Base-by-base conservation (phyloP, 768 basidiomycete species). In the Boletus coccyginus region DNA sequence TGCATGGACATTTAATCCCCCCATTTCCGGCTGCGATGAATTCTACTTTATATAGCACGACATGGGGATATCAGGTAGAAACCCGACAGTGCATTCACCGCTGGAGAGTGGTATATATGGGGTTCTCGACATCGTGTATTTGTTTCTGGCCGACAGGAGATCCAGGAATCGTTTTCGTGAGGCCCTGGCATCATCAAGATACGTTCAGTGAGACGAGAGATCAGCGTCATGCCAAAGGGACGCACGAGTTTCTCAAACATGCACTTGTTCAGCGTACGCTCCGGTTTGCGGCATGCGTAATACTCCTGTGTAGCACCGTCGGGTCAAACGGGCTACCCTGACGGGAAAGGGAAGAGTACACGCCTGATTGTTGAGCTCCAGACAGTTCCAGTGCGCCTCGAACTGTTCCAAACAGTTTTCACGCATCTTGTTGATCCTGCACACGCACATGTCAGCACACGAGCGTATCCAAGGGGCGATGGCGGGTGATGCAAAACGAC, bases 171-270 rank as follows among this genome's bases (percentile, higher is more conserved):
- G 83, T 85, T 76, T 98, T 98, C 40, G 78, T 82, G 56, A 98
- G 81, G 63, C 94, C 94, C 96, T 98, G 70, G 9, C 46, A 53
- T n/a, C 33, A 17, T n/a, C 33, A 17, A 49, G 40, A 38, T 38
- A 33, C 11, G 12, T 13, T 50, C 2, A 40, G 24, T 31, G 19
- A 21, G 21, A 8, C 12, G 42, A 7, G 19, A 4, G 5, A 40
- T 27, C 2, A 27, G 21, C 42, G 1, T 16, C 36, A n/a, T 49
- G 27, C 27, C 35, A 14, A 16, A 42, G 54, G 38, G 49, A 84
- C 91, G 62, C 62, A 94, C 96, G 63, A 98, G 82, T 71, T 97
- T 98, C 73, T 95, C 88, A 68, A 98, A 95, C 81, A 96, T 91
- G 78, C 96, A 98, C 55, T 85, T 78, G 79, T 98, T 99, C 46